A percentile compares a stretch with the other conserved stretches of the same genome.
Evolutionary conservation across 352 stramenopile species (phyloP).

Genomic region (Globisporangium yorkense): DNA sequence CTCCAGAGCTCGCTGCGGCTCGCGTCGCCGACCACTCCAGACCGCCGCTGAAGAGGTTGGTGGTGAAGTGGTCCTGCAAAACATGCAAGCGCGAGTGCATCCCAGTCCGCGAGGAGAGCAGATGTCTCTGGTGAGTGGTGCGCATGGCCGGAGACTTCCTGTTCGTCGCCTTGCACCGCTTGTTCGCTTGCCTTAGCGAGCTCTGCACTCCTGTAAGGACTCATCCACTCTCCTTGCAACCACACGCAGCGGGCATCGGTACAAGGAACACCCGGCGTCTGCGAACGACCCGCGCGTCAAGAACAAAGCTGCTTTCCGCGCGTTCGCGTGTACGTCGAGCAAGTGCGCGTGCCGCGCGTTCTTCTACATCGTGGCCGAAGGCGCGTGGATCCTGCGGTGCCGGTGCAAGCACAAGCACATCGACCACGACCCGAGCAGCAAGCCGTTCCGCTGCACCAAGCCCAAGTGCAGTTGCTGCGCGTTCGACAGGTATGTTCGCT

Average conservation of each 20-base stretch:
- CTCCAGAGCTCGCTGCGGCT: not conserved
- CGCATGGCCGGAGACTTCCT: not conserved
- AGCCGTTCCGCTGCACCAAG: slow-evolving; percentile 48
- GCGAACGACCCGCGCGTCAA: slow-evolving; percentile 31
- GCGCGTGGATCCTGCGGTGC: slow-evolving; percentile 73
- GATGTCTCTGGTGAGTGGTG: slow-evolving; percentile 53
- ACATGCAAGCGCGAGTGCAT: slow-evolving; percentile 70
- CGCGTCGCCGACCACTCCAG: not conserved
- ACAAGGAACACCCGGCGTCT: slow-evolving; percentile 61
- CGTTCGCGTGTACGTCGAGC: slow-evolving; percentile 50
- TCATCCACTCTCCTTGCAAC: not conserved
- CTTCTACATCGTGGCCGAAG: slow-evolving; percentile 78
- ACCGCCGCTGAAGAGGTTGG: slow-evolving; percentile 21
- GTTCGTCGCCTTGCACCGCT: no score
- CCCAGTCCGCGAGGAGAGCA: slow-evolving; percentile 65
- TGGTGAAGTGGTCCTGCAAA: slow-evolving; percentile 61
- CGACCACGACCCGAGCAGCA: slow-evolving; percentile 43
- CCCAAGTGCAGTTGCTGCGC: slow-evolving; percentile 44
- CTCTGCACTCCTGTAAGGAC: not conserved
- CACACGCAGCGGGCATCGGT: slow-evolving; percentile 45
- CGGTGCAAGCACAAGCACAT: slow-evolving; percentile 80
- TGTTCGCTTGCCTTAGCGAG: no score
- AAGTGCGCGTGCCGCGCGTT: slow-evolving; percentile 56
- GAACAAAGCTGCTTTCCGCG: slow-evolving; percentile 20
- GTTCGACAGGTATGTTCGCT: slow-evolving; percentile 49